Evolutionary conservation across 352 stramenopile species (phyloP), one percentile per base, ranked within the genome.

Genomic region (Paralagenidium karlingii): DNA sequence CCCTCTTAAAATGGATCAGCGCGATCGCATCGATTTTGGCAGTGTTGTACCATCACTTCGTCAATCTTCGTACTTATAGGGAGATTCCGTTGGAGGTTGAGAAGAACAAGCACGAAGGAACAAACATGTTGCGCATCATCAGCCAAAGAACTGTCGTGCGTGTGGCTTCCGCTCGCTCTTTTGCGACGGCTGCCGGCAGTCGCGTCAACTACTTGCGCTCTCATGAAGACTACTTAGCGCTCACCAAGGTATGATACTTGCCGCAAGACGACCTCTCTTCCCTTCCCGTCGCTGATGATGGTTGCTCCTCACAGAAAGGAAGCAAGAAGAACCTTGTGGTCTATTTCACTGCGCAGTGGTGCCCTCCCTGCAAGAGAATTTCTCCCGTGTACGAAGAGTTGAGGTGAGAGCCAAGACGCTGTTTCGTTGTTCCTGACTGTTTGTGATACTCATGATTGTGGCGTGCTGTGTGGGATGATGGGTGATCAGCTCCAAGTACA

Each of bases 341-440:
- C 34, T 92, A 95, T 58, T 95, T 94, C 46, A 90, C 70, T 30
- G 80, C 82, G 19, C 81, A 75, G 54, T 95, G 82, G 82, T 95
- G 82, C 40, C 69, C 71, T n/a, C 82, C 82, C 8, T 95, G 82
- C 74, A 94, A 94, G 56, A 77, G 91, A 55, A 93, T 95, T 45
- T 75, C 68, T 6, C 82, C 82, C 8, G 82, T 89, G 46, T 93
- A 82, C 53, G 70, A 89, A 42, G 60, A 89, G 27, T 58, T 95
- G 13, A 90, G 74, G 79, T 89, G 34, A 10, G 55, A 46, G 8
- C 19, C 30, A 36, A 16, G 22, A 36, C 7, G 30, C 3, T 33
- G 28, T 13, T 33, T 13, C 16, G 16, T 33, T 33, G 16, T 33
- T 16, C 28, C 13, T 33, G 28, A 33, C 16, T 33, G 28, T 33